phyloP scores from a whole-genome alignment of 2,329 filamentous ascomycete genomes.

The Paramyrothecium sp. region DNA sequence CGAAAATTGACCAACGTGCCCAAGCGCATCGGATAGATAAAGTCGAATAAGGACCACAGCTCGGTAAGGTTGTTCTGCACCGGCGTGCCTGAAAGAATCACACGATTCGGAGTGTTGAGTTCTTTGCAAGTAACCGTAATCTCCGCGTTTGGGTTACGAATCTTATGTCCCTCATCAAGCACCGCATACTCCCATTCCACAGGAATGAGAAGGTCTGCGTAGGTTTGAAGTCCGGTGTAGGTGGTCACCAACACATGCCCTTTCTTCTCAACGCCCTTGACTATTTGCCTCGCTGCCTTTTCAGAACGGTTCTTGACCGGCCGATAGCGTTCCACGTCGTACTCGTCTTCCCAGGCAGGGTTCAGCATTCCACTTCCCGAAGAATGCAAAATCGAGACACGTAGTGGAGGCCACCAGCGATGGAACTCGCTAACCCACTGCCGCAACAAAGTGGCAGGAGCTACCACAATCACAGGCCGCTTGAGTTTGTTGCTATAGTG shows the following conservation, averaged over 20 bases:
- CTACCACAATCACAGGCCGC: conserved; percentile 87
- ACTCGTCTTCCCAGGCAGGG: conserved; percentile 58
- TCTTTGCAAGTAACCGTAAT: conserved; percentile 97
- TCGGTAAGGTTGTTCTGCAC: conserved; percentile 97
- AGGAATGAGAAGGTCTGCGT: conserved; percentile 76
- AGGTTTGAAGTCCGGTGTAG: conserved; percentile 93
- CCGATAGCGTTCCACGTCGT: conserved; percentile 44
- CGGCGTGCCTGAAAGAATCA: conserved; percentile 93
- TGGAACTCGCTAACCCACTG: conserved; percentile 99
- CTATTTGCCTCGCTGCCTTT: conserved; percentile 73
- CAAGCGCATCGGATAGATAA: conserved; percentile 93
- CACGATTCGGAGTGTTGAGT: conserved; percentile 80
- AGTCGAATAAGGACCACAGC: conserved; percentile 96
- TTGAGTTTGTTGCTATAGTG: conserved; percentile 86
- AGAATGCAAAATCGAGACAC: conserved; percentile 91
- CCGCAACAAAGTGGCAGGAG: conserved; percentile 89
- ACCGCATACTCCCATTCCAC: conserved; percentile 92
- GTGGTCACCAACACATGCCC: conserved; percentile 95
- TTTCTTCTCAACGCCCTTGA: conserved; percentile 76
- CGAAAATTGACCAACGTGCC: conserved; percentile 90
- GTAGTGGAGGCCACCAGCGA: conserved; percentile 97
- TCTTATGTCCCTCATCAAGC: conserved; percentile 96
- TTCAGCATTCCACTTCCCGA: conserved; percentile 97
- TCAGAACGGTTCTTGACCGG: conserved; percentile 29
- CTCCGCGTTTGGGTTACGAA: conserved; percentile 91